Base-by-base conservation (phyloP, 2,329 filamentous ascomycete species). In the Neopestalotiopsis sp. region DNA sequence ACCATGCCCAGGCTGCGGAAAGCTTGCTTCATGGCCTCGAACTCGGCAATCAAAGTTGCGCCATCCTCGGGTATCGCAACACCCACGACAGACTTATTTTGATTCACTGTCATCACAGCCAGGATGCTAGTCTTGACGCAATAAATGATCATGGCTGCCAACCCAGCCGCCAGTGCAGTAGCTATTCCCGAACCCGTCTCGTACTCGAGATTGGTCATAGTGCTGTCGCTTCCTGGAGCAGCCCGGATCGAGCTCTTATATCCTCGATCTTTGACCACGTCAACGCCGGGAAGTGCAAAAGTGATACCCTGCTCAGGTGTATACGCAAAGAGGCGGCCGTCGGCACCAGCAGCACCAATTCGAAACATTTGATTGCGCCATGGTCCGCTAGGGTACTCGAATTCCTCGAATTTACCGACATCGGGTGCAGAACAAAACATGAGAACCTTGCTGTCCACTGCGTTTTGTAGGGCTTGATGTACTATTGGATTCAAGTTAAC, bases 121-220 rank as follows among this genome's bases (percentile, higher is more conserved):
- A 59, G 57, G 4, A 59, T 59, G 1, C 17, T 59, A 3, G 57
- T 2, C 57, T 59, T 59, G 14, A 68, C 67, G 59, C 67, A 70
- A 38, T 70, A 70, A 56, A 67, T 70, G 9, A 70, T 64, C 66
- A 70, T 66, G 6, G 68, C 66, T 12, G 68, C 68, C 14, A 70
- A 62, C 9, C 68, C 68, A 2, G 68, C 56, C 4, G 68, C 68
- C n/a, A 70, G 57, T 14, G 68, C 68, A 3, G 68, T 66, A 2
- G 68, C 61, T 4, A 70, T 56, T 57, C 61, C 57, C 1, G 68
- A 70, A 12, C 69, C 69, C 4, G 66, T 68, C 57, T 70, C 56
- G 61, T 58, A 58, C 56, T 58, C 20, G 56, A 58, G 2, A n/a
- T 58, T n/a, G 12, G 20, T 30, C 56, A 58, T n/a, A n/a, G 40